phyloP scores from a whole-genome alignment of 345 rosid genomes.

The Camelina hispida region DNA sequence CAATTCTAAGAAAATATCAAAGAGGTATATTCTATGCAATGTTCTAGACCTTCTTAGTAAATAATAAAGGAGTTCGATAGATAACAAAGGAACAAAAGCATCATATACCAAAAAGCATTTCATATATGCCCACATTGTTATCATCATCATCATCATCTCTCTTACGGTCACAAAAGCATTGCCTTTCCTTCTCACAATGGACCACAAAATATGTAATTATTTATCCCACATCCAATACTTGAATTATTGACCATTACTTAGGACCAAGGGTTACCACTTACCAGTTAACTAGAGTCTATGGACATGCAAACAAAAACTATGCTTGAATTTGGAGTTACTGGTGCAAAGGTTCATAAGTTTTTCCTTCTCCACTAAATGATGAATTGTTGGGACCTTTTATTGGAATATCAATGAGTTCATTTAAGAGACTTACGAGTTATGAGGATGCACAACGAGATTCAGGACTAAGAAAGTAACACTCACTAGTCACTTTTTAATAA shows the following conservation, averaged over 20 bases:
- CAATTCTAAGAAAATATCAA: constrained; percentile 36
- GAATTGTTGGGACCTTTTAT: constrained; percentile 15
- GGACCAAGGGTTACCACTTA: constrained; percentile 25
- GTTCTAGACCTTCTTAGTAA: constrained; percentile 36
- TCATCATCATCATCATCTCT: constrained; percentile 30
- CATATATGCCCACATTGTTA: constrained; percentile 40
- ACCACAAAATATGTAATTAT: constrained; percentile 38
- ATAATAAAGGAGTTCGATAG: constrained; percentile 3
- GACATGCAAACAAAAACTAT: constrained; percentile 18
- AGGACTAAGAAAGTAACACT: constrained; percentile 26
- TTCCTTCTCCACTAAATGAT: constrained; percentile 5
- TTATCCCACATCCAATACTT: constrained; percentile 22
- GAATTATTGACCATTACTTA: constrained; percentile 34
- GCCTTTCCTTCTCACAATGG: constrained; percentile 38
- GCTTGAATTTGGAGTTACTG: constrained; percentile 1
- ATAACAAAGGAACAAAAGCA: constrained; percentile 42
- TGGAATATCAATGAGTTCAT: constrained; percentile 7
- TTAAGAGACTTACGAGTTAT: constrained; percentile 26
- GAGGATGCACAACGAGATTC: constrained; percentile 14
- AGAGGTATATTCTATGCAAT: constrained; percentile 42
- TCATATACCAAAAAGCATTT: constrained; percentile 36
- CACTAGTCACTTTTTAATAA: constrained; percentile 29
- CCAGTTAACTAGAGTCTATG: constrained; percentile 17
- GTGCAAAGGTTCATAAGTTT: background rate
- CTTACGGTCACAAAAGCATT: constrained; percentile 29